Evolutionary conservation across 768 basidiomycete species (phyloP).

Genomic region (Megacollybia marginata): DNA sequence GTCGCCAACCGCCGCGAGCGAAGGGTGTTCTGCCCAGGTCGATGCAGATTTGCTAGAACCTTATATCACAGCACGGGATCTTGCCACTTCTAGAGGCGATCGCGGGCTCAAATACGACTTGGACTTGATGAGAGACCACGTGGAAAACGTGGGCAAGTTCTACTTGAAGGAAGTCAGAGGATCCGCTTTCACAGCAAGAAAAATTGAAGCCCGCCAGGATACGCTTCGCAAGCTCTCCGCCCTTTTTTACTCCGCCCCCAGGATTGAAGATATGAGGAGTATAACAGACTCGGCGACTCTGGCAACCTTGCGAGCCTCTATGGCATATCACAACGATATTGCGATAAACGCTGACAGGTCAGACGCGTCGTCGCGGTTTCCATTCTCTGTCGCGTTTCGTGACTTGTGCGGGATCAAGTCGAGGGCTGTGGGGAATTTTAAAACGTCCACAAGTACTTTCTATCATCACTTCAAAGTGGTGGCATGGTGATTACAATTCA

Average conservation of each 20-base stretch:
- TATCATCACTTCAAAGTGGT: conserved; percentile 30
- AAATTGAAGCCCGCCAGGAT: conserved; percentile 43
- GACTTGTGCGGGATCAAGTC: conserved; percentile 46
- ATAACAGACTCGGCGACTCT: conserved; percentile 23
- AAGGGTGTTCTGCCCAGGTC: neutral
- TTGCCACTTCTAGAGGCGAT: conserved; percentile 5
- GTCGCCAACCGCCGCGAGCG: conserved; percentile 11
- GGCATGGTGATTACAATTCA: no score
- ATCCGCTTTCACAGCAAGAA: conserved; percentile 26
- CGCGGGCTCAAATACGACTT: conserved; percentile 21
- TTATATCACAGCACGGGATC: conserved; percentile 24
- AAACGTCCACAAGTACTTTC: conserved; percentile 31
- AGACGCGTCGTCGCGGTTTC: conserved; percentile 31
- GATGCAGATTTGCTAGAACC: conserved; percentile 25
- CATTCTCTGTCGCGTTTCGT: conserved; percentile 44
- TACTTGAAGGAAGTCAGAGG: conserved; percentile 12
- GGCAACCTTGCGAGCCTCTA: conserved; percentile 38
- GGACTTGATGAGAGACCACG: conserved; percentile 29
- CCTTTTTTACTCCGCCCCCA: conserved; percentile 28
- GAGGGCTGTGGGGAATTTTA: conserved; percentile 27
- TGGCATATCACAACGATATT: conserved; percentile 36
- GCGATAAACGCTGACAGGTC: conserved; percentile 3
- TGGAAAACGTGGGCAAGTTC: conserved; percentile 21
- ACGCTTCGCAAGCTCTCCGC: conserved; percentile 33
- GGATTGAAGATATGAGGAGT: conserved; percentile 13